Base-by-base conservation (phyloP, 129 eudicot species). In the Arctium lappa region DNA sequence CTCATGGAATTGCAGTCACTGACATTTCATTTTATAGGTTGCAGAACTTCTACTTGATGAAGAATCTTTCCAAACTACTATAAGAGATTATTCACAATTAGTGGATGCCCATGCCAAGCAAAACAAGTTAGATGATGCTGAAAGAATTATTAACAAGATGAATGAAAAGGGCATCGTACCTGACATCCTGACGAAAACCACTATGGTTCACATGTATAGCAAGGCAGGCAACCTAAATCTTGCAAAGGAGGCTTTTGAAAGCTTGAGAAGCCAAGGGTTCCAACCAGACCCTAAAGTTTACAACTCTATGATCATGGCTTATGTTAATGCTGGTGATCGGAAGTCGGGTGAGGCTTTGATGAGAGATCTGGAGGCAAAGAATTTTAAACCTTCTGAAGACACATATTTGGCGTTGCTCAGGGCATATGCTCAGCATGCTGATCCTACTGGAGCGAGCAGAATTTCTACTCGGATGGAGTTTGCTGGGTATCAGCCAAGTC, bases 131-230 rank as follows among this genome's bases (percentile, higher is more conserved):
- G 81, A 83, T 33, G 92, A 90, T 75, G 91, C 88, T 10, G 94
- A 96, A 88, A 88, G 93, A 88, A 86, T 96, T 37, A 88, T 96
- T 1, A 79, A 86, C 8, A 96, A 89, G 85, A 96, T 96, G 99
- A 89, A 74, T 12, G 92, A 93, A 69, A 88, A 86, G 13, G 98
- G 95, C 80, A 80, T 93, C 66, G 38, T 42, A 74, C 97, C 93
- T 0, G 98, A 93, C 85, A 85, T 86, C 16, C 73, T 90, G 69
- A 89, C 90, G 12, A 85, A 77, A 66, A 80, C 86, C 32, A 71
- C 78, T 63, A n/a, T 91, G 89, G 89, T 96, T 79, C 90, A 91
- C 79, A 89, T 91, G 92, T 89, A 91, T 77, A 75, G 96, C 89
- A 91, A 90, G 81, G 80, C 89, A 0, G 95, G 95, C 66, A 90